Conservation (phyloP, 768 basidiomycete genomes). For the Rhodotorula sphaerocarpa region DNA sequence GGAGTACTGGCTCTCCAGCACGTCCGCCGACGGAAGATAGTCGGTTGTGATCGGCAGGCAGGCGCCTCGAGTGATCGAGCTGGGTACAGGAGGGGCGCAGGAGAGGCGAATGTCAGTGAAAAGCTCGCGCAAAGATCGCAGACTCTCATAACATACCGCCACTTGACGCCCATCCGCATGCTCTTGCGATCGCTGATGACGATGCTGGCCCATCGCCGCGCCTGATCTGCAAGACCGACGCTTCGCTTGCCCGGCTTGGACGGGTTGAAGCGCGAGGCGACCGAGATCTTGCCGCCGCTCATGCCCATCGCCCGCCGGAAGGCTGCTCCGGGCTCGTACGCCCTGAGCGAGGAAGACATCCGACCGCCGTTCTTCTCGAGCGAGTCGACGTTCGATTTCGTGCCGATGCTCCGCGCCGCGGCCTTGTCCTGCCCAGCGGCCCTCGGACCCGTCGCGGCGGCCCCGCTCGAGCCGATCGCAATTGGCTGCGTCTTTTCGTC, state of each 20-base stretch:
- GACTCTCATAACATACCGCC: constrained; percentile 79
- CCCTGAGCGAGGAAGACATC: constrained; percentile 18
- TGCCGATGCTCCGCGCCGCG: too few relatives aligned
- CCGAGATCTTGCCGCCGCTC: constrained; percentile 8
- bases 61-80: constrained; percentile 31
- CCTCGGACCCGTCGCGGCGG: neutral
- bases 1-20: constrained; percentile 20
- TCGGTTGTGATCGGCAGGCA: constrained; percentile 87
- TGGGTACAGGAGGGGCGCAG: too few relatives aligned
- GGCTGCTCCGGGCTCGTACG: constrained; percentile 10
- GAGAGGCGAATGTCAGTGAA: neutral
- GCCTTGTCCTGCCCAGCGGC: neutral
- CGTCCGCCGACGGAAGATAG: constrained; percentile 58
- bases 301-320: constrained; percentile 12
- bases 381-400: neutral
- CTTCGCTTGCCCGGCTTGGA: constrained; percentile 34
- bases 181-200: constrained; percentile 58
- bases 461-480: constrained; percentile 12
- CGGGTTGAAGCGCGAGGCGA: constrained; percentile 26
- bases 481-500: constrained; percentile 19
- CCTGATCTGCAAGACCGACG: constrained; percentile 43
- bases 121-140: too few relatives aligned
- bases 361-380: neutral
- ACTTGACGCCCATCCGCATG: constrained; percentile 76
- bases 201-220: constrained; percentile 81